Evolutionary conservation across 1,139 yeast species (phyloP), one percentile per base, ranked within the genome.

Genomic region (Blastobotrys serpentis): DNA sequence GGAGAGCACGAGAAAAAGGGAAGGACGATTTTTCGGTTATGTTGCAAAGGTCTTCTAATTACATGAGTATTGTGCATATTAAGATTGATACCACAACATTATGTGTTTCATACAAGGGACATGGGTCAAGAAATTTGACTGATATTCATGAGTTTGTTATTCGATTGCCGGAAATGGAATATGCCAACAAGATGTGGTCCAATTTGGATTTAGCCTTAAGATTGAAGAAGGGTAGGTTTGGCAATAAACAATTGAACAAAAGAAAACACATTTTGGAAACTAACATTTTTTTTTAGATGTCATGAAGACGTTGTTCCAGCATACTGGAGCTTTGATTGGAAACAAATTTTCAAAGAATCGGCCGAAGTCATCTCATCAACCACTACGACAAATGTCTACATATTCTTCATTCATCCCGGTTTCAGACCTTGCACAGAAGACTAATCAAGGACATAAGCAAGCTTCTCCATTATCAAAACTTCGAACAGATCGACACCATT

Each of bases 311-410:
- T 79, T 89, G 33, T 68, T 89, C 47, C 78, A 75, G 44, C 95
- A 89, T 60, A 75, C 94, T 1, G 96, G 96, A 4, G 80, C 84
- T 55, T 78, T 90, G 52, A 73, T 89, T 49, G 86, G 88, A 32
- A 89, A 88, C 67, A 87, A 86, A 66, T 74, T 88, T 58, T 75
- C 78, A 53, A 68, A 70, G 4, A 74, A 71, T 50, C 54, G 56
- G 23, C 57, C 56, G 49, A 57, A 55, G 47, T 49, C 48, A 32
- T 30, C 51, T 7, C 43, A 44, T 21, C 62, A 55, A 40, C 61
- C 61, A 13, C 50, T 67, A 30, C 56, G 63, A n/a, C 71, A 67
- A 55, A 61, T 67, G 8, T 55, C 62, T 1, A 60, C 64, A 38
- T 67, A 67, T 49, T 64, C 60, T 14, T 58, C 65, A 23, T 66